A percentile compares a stretch with the other conserved stretches of the same genome.
Conservation (phyloP, 2,329 filamentous ascomycete genomes). For the Cryphonectria japonica region DNA sequence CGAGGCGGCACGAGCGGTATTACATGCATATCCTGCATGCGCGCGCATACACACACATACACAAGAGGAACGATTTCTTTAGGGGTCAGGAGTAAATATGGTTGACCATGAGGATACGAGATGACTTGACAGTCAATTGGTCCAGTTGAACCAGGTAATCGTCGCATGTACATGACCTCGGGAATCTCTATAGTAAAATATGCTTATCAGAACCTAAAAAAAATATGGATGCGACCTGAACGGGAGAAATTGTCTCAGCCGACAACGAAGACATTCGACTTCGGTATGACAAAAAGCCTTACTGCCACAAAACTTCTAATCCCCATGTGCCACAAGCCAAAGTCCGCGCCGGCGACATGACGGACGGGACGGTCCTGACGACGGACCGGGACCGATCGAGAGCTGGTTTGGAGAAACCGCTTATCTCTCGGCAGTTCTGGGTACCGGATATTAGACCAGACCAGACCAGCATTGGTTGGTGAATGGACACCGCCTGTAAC, state of each 20-base stretch:
- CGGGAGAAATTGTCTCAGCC: too few relatives aligned
- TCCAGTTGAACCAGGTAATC: too few relatives aligned
- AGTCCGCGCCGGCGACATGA: not conserved
- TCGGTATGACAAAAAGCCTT: not conserved
- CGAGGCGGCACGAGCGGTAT: not conserved
- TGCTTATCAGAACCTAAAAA: too few relatives aligned
- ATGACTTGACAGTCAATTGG: too few relatives aligned
- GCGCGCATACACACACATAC: not conserved
- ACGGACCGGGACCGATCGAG: not conserved
- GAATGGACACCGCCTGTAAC: not conserved
- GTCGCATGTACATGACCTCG: too few relatives aligned
- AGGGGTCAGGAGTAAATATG: not conserved
- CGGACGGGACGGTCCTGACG: not conserved
- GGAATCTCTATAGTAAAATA: too few relatives aligned
- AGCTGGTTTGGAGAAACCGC: not conserved
- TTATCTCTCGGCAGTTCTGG: not conserved
- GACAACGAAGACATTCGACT: too few relatives aligned
- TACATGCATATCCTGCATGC: not conserved
- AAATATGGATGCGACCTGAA: too few relatives aligned
- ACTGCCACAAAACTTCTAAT: not conserved
- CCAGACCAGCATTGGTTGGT: too few relatives aligned
- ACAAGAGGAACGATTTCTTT: not conserved
- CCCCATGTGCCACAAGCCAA: too few relatives aligned
- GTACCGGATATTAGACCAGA: not conserved
- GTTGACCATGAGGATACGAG: too few relatives aligned